phyloP scores from a whole-genome alignment of 2,329 filamentous ascomycete genomes.

The Zymoseptoria pseudotritici region DNA sequence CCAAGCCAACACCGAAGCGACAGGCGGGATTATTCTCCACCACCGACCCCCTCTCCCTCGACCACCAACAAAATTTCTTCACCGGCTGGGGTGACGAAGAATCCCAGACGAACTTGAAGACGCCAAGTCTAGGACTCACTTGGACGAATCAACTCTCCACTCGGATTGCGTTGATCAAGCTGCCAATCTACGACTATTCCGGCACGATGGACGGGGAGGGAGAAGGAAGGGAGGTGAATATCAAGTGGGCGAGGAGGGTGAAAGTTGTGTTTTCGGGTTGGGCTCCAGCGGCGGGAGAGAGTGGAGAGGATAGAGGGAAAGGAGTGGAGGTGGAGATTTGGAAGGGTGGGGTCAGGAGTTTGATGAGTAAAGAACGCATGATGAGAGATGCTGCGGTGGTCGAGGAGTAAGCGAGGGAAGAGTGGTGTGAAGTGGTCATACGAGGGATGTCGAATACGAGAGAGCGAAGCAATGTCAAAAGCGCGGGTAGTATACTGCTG shows the following conservation, averaged over 20 bases:
- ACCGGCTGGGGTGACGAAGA: slow-evolving; percentile 79
- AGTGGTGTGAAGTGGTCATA: too few relatives aligned
- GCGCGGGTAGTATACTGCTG: too few relatives aligned
- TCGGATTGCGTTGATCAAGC: slow-evolving; percentile 72
- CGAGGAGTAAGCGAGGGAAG: too few relatives aligned
- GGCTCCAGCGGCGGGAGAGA: neutral
- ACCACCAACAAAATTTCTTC: slow-evolving; percentile 91
- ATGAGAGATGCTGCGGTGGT: too few relatives aligned
- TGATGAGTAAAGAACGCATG: neutral
- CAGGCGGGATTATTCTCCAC: slow-evolving; percentile 33
- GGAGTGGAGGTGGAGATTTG: neutral
- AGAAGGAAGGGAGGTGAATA: neutral
- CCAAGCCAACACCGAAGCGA: slow-evolving; percentile 1
- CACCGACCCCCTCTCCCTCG: slow-evolving; percentile 58
- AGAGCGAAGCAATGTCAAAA: too few relatives aligned
- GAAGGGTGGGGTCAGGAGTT: neutral
- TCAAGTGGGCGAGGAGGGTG: neutral
- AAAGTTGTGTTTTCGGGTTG: neutral
- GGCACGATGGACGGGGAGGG: neutral
- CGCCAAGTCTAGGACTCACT: slow-evolving; percentile 75
- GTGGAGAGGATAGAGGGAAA: neutral
- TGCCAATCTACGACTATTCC: slow-evolving; percentile 43
- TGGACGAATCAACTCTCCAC: slow-evolving; percentile 86
- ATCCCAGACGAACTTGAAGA: slow-evolving; percentile 55
- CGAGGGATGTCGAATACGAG: too few relatives aligned